These are phyloP conservation scores for Sarocladium kiliense DNA, from an alignment of 2,329 filamentous ascomycete species.

Conservation along the genomic window DNA sequence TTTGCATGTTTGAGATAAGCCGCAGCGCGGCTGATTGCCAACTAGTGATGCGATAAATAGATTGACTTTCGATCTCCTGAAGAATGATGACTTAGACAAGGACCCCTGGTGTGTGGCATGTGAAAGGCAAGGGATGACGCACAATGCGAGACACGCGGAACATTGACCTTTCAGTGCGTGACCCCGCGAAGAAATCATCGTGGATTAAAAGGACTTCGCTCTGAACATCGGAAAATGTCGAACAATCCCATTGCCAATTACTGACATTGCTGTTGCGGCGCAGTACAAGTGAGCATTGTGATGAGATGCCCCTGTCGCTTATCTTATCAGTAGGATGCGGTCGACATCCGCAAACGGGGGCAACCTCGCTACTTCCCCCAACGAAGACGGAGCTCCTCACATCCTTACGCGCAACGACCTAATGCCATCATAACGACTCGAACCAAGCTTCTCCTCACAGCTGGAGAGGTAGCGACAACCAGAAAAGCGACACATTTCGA, in stretches of 20 bases:
- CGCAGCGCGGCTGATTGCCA: neutral
- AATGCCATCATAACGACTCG: slow-evolving; percentile 1
- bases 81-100: neutral
- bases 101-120: neutral
- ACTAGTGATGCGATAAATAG: neutral
- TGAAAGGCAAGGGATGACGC: neutral
- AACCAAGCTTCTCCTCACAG: neutral
- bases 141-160: neutral
- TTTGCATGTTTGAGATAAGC: neutral
- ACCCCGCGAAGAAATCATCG: no score
- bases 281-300: neutral
- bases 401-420: neutral
- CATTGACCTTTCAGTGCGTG: neutral
- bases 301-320: neutral
- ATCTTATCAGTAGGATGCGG: neutral
- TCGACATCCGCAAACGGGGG: neutral
- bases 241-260: no score
- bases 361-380: neutral
- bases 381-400: neutral
- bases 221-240: no score
- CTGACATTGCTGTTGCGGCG: neutral
- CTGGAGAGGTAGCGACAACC: neutral
- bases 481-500: neutral
- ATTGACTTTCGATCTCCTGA: neutral
- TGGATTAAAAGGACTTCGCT: no score